Conservation (phyloP, 176 grass and related monocot genomes). For the Aegilops tauschii region DNA sequence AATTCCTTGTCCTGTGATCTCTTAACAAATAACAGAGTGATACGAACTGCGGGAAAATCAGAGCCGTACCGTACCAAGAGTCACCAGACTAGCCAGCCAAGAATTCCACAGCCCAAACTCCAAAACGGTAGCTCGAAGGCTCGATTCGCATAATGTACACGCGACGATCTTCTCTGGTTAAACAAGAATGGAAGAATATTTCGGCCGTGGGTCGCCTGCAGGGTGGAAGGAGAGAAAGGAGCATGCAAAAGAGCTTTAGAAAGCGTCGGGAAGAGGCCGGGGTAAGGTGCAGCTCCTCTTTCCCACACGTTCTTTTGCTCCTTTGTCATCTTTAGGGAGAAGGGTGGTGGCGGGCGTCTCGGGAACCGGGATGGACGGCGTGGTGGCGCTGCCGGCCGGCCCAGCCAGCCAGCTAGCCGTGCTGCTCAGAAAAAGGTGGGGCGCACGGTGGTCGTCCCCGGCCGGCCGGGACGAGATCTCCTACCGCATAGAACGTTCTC, state of each 20-base stretch:
- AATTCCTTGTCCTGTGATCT: neutral
- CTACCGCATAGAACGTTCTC: constrained; percentile 28
- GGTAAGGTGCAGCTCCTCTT: constrained; percentile 46
- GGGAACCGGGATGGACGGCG: constrained; percentile 22
- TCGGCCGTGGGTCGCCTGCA: neutral
- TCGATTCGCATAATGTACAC: neutral
- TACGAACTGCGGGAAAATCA: neutral
- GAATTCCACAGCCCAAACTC: neutral
- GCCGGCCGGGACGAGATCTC: neutral
- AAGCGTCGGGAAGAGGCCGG: neutral
- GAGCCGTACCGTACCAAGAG: too few relatives aligned
- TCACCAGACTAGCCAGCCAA: neutral
- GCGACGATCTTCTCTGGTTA: neutral
- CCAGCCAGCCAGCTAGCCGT: neutral
- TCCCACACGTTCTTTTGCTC: constrained; percentile 37
- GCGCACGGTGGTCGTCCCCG: constrained; percentile 16
- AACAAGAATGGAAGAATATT: constrained; percentile 20
- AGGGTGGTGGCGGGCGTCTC: constrained; percentile 20
- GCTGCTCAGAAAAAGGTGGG: neutral
- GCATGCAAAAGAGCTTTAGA: neutral
- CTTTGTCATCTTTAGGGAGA: constrained; percentile 42
- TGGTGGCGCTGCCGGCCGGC: constrained; percentile 13
- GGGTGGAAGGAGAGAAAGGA: constrained; percentile 15
- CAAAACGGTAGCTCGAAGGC: neutral
- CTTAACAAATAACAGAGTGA: neutral